These are phyloP conservation scores for Tuber brumale DNA, from an alignment of 495 filamentous ascomycete species.

Conservation along the genomic window DNA sequence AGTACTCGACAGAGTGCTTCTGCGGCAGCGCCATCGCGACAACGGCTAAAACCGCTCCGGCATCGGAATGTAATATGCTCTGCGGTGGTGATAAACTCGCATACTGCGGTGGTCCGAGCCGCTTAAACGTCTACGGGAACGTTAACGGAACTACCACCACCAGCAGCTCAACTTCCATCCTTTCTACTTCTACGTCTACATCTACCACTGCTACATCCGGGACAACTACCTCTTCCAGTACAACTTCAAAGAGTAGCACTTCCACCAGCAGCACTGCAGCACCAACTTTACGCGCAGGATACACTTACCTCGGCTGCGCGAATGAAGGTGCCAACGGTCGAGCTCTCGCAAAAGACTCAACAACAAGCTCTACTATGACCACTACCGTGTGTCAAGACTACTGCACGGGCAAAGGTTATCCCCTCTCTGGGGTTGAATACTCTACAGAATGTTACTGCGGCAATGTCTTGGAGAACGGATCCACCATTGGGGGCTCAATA, in stretches of 20 bases:
- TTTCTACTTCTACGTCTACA: too few species aligned
- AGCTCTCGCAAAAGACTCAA: slow-evolving; percentile 54
- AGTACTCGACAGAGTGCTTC: slow-evolving; percentile 42
- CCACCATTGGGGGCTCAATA: slow-evolving; percentile 23
- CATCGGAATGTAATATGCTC: slow-evolving; percentile 37
- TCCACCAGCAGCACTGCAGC: slow-evolving; percentile 1
- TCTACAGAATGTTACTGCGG: slow-evolving; percentile 65
- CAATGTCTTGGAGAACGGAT: slow-evolving; percentile 42
- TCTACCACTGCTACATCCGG: not conserved
- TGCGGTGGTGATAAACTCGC: slow-evolving; percentile 44
- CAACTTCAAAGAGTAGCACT: slow-evolving; percentile 2
- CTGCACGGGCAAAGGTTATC: slow-evolving; percentile 43
- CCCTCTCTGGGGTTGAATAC: slow-evolving; percentile 61
- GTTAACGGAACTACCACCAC: not conserved
- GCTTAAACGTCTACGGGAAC: slow-evolving; percentile 44
- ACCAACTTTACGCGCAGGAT: slow-evolving; percentile 34
- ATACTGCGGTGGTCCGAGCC: slow-evolving; percentile 45
- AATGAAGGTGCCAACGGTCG: slow-evolving; percentile 53
- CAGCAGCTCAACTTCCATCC: not conserved
- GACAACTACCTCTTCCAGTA: not conserved
- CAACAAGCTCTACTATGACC: slow-evolving; percentile 51
- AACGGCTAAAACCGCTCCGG: slow-evolving; percentile 23
- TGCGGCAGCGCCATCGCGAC: slow-evolving; percentile 39
- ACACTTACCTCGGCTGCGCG: slow-evolving; percentile 59
- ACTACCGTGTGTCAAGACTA: slow-evolving; percentile 52